Evolutionary conservation across 495 filamentous ascomycete species (phyloP).

Genomic region (Mycothermus thermophilus): DNA sequence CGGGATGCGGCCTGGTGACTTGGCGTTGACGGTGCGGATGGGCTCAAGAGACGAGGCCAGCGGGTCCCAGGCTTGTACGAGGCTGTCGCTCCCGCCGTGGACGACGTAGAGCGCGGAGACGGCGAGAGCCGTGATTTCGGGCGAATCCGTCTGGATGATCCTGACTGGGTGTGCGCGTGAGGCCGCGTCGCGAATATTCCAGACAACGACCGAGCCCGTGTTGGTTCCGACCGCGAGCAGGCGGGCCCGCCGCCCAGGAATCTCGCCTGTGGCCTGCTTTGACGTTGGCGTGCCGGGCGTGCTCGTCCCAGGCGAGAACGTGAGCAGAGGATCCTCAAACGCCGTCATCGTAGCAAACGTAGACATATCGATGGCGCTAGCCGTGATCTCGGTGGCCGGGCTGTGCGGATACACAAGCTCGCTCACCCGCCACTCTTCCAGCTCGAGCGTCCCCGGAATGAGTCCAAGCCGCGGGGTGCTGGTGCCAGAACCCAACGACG

Average conservation of each 20-base stretch:
- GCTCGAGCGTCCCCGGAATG: neutral
- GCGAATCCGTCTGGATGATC: constrained; percentile 82
- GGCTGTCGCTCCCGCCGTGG: constrained; percentile 86
- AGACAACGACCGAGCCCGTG: constrained; percentile 63
- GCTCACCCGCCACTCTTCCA: constrained; percentile 26
- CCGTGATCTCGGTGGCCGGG: constrained; percentile 39
- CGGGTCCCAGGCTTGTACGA: constrained; percentile 95
- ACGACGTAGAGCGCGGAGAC: constrained; percentile 77
- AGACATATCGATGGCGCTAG: constrained; percentile 64
- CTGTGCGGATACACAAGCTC: constrained; percentile 20
- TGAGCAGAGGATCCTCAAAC: constrained; percentile 58
- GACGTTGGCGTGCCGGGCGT: constrained; percentile 15
- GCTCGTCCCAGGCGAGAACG: constrained; percentile 7
- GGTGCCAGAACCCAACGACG: neutral
- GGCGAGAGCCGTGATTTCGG: constrained; percentile 72
- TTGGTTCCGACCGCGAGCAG: constrained; percentile 71
- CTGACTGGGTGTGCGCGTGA: constrained; percentile 47
- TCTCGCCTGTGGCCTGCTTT: constrained; percentile 28
- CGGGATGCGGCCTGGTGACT: constrained; percentile 64
- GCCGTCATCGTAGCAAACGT: constrained; percentile 52
- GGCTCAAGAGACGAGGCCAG: constrained; percentile 67
- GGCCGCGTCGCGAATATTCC: constrained; percentile 62
- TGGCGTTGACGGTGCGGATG: constrained; percentile 77
- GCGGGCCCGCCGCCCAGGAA: constrained; percentile 75
- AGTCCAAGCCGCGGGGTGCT: constrained; percentile 2